phyloP scores from a whole-genome alignment of 2,329 filamentous ascomycete genomes.

The Colletotrichum agaves region DNA sequence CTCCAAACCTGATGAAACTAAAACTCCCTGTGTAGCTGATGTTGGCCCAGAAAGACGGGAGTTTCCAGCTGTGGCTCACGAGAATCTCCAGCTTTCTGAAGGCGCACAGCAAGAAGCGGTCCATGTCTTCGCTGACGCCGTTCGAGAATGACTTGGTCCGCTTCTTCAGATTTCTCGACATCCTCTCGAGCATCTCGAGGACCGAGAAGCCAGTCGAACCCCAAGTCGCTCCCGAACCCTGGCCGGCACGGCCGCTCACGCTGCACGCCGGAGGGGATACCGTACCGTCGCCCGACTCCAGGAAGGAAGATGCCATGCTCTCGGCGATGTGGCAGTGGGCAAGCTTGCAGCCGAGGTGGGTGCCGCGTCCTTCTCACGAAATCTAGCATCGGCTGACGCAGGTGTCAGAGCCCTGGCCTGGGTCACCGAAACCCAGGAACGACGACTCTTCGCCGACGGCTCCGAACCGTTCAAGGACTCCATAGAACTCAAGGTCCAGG shows the following conservation, averaged over 20 bases:
- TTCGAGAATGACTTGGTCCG: slow-evolving; percentile 9
- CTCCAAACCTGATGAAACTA: not conserved
- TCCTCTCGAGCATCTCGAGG: slow-evolving; percentile 1
- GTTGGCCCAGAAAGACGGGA: not conserved
- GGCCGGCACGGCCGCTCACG: not conserved
- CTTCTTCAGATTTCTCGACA: slow-evolving; percentile 4
- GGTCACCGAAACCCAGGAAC: not conserved
- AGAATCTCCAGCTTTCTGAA: not conserved
- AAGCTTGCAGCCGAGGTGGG: slow-evolving; percentile 5
- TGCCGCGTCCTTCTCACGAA: not conserved
- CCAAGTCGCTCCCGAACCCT: not conserved
- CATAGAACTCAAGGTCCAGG: not conserved
- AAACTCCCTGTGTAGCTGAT: not conserved
- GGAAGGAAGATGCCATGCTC: slow-evolving; percentile 4
- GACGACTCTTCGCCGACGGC: not conserved
- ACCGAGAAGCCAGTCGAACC: not conserved
- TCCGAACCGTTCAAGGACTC: not conserved
- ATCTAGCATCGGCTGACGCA: not conserved
- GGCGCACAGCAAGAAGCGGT: not conserved
- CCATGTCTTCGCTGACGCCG: not conserved
- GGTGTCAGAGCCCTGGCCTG: not conserved
- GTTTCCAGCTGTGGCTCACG: slow-evolving; percentile 7
- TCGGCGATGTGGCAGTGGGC: slow-evolving; percentile 17
- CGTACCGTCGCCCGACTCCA: not conserved
- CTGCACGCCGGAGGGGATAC: not conserved